These are phyloP conservation scores for Penicillium sp. DNA, from an alignment of 2,329 filamentous ascomycete genomes.

Conservation along the genomic window DNA sequence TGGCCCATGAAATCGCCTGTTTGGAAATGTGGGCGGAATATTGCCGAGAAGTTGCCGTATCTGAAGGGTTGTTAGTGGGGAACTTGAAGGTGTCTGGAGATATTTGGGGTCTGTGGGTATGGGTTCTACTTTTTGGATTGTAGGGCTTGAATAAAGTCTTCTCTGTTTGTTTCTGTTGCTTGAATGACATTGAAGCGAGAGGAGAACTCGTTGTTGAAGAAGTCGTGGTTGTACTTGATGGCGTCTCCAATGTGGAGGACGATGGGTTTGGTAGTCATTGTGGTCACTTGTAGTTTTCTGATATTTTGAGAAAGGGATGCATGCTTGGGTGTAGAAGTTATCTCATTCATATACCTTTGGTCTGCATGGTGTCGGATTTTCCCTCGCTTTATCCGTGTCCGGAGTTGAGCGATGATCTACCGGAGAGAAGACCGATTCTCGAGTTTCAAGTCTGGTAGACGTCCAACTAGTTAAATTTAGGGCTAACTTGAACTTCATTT, in stretches of 20 bases:
- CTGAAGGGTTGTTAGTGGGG: conserved; percentile 7
- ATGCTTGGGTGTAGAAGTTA: no score
- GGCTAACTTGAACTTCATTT: no score
- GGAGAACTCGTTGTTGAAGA: conserved; percentile 33
- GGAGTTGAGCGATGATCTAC: not conserved
- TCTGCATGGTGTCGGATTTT: not conserved
- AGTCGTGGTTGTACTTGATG: conserved; percentile 51
- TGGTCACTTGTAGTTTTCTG: not conserved
- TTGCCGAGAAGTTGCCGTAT: conserved; percentile 46
- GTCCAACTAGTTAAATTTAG: no score
- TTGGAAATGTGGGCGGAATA: conserved; percentile 64
- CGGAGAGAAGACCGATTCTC: conserved; percentile 6
- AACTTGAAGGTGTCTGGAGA: not conserved
- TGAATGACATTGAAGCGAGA: conserved; percentile 46
- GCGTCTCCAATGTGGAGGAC: conserved; percentile 50
- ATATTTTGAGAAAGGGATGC: not conserved
- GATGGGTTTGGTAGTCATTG: conserved; percentile 31
- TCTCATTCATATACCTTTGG: no score
- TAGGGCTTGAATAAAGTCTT: conserved; percentile 44
- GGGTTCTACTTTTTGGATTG: conserved; percentile 33
- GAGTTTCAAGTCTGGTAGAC: not conserved
- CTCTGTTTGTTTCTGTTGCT: conserved; percentile 44
- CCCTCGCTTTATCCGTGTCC: conserved; percentile 2
- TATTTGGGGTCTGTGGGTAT: not conserved
- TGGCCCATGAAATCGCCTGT: conserved; percentile 69